Evolutionary conservation across 2,329 filamentous ascomycete genomes (phyloP), one percentile per base, ranked within the genome.

Genomic region (Diaporthe ilicicola): DNA sequence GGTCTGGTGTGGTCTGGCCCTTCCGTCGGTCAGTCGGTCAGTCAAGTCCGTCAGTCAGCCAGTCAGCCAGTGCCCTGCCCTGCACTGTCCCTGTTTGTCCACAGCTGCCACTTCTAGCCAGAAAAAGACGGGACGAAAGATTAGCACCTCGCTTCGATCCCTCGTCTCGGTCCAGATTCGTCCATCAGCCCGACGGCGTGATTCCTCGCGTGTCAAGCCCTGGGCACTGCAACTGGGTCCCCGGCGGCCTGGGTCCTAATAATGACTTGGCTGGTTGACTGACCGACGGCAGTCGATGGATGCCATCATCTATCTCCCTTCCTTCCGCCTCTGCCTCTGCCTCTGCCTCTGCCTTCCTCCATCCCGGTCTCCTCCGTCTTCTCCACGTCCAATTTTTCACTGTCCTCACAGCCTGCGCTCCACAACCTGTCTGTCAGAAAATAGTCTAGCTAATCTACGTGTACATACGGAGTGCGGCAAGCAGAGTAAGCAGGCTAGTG

Each of bases 71-170:
- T 22, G 46, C 46, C 29, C n/a, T 34, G 29, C 29, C 51, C 9
- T 9, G 3, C 24, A 29, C 2, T 19, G 27, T 55, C 34, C 7
- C 4, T 37, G 4, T 42, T 6, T 24, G 59, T 7, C 22, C 39
- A n/a, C 22, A 29, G n/a, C 19, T 37, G 51, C 29, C 9, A 55
- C 1, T 29, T 39, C 29, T 12, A 27, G 27, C 19, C 42, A 34
- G 29, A 24, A 32, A 62, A 24, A 64, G 59, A 64, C 50, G 59
- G 59, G 59, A 64, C 59, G 59, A 64, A 64, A 34, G 50, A 50
- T 24, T 64, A 50, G 59, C 59, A 64, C 59, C 59, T 64, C 59
- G 59, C 59, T 64, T 64, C 59, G 59, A 64, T 50, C 42, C 59
- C 59, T 37, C 44, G 59, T 37, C 59, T 39, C 29, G 64, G 50